Evolutionary conservation across 345 rosid genomes (phyloP).

Genomic region (Kandelia obovata): DNA sequence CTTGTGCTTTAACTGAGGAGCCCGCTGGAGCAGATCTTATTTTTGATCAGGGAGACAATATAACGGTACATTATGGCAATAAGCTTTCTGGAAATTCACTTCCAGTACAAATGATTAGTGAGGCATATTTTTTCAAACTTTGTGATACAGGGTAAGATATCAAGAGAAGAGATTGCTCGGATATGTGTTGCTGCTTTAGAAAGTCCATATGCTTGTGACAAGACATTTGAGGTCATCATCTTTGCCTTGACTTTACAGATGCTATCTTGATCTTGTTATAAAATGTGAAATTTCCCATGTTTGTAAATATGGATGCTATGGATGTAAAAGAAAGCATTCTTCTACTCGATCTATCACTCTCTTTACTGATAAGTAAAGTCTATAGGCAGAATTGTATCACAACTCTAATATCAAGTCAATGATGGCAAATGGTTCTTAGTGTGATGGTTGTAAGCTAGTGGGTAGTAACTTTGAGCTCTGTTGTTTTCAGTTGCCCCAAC

Average conservation of each 20-base stretch:
- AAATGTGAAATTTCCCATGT: too few species aligned
- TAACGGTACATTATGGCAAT: slow-evolving; percentile 41
- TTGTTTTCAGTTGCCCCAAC: too few species aligned
- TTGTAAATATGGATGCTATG: too few species aligned
- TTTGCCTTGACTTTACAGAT: background rate
- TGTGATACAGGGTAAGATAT: slow-evolving; percentile 68
- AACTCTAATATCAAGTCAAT: too few species aligned
- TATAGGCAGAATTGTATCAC: too few species aligned
- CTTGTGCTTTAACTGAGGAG: slow-evolving; percentile 91
- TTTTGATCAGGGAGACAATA: slow-evolving; percentile 91
- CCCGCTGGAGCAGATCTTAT: slow-evolving; percentile 96
- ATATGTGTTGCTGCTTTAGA: slow-evolving; percentile 82
- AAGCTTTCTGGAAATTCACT: background rate
- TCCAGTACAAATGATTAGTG: background rate
- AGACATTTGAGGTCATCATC: slow-evolving; percentile 75
- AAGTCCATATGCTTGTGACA: slow-evolving; percentile 71
- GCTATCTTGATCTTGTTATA: background rate
- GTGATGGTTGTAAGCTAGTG: too few species aligned
- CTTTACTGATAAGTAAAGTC: too few species aligned
- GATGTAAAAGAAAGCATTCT: too few species aligned
- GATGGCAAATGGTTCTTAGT: too few species aligned
- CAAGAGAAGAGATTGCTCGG: slow-evolving; percentile 89
- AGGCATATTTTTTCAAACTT: background rate
- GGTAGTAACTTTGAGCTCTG: too few species aligned
- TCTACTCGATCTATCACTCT: too few species aligned